Conservation (phyloP, 176 grass and related monocot genomes). For the Cenchrus fungigraminus region DNA sequence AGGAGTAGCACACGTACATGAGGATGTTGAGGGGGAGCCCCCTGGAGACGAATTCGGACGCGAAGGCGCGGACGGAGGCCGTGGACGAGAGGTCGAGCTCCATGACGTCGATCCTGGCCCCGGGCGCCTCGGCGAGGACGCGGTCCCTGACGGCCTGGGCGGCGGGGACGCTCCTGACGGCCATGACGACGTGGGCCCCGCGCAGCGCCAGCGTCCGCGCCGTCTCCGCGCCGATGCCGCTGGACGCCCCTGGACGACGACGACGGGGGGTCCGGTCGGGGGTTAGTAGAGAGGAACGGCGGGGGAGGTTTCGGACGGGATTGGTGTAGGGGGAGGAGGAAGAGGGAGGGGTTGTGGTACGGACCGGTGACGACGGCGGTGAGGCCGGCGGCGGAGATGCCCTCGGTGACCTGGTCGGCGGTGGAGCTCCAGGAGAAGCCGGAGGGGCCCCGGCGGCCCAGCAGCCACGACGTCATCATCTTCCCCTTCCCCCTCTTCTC, state of each 20-base stretch:
- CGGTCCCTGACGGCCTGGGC: conserved; percentile 48
- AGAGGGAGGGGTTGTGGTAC: background rate
- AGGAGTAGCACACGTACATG: conserved; percentile 42
- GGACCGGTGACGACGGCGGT: conserved; percentile 83
- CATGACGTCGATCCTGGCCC: conserved; percentile 63
- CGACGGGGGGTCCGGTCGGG: background rate
- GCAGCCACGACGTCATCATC: conserved; percentile 56
- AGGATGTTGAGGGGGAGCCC: conserved; percentile 88
- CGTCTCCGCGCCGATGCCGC: conserved; percentile 86
- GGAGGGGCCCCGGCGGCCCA: conserved; percentile 62
- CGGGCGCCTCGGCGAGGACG: conserved; percentile 57
- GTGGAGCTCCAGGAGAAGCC: conserved; percentile 93
- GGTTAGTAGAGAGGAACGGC: background rate
- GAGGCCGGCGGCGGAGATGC: conserved; percentile 68
- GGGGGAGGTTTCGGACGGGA: background rate
- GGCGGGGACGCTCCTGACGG: conserved; percentile 58
- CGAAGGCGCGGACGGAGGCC: conserved; percentile 78
- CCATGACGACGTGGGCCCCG: conserved; percentile 87
- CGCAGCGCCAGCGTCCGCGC: conserved; percentile 68
- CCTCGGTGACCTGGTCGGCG: conserved; percentile 78
- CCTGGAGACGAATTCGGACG: conserved; percentile 49
- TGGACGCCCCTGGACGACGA: conserved; percentile 60
- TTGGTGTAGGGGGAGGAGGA: background rate
- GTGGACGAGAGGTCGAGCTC: conserved; percentile 85
- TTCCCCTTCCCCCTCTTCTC: background rate